These are phyloP conservation scores for Aphanoascus verrucosus DNA, from an alignment of 2,329 filamentous ascomycete genomes.

Conservation along the genomic window DNA sequence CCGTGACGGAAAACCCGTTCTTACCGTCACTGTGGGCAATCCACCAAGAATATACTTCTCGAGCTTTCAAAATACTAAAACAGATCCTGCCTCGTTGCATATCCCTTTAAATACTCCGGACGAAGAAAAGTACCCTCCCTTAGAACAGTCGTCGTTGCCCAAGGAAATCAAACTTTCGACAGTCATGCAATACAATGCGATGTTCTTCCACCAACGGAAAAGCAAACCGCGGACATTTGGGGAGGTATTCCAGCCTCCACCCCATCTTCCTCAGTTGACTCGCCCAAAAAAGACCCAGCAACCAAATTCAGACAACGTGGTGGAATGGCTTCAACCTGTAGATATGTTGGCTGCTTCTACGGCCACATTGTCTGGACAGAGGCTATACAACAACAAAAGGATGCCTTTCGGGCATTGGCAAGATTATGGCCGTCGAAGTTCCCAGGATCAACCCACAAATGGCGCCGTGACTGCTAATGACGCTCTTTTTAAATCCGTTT, in stretches of 20 bases:
- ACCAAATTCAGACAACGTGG: constrained; percentile 22
- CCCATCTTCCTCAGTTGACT: constrained; percentile 31
- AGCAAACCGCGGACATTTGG: constrained; percentile 33
- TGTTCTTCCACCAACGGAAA: constrained; percentile 22
- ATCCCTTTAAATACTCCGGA: constrained; percentile 19
- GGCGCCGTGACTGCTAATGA: constrained; percentile 17
- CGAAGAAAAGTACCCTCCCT: constrained; percentile 31
- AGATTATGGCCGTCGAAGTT: constrained; percentile 27
- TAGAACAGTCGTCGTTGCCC: constrained; percentile 59
- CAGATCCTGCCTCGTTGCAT: constrained; percentile 18
- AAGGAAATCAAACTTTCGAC: constrained; percentile 62
- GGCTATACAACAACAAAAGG: constrained; percentile 32
- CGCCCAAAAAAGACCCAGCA: constrained; percentile 30
- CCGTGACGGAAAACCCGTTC: constrained; percentile 47
- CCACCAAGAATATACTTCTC: constrained; percentile 76
- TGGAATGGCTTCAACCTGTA: constrained; percentile 34
- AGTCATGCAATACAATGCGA: constrained; percentile 44
- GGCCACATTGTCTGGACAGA: constrained; percentile 28
- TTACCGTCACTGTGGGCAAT: constrained; percentile 62
- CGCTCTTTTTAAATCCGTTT: constrained; percentile 23
- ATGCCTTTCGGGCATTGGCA: constrained; percentile 36
- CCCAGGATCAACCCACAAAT: neutral
- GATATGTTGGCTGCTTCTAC: constrained; percentile 30
- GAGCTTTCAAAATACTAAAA: constrained; percentile 51
- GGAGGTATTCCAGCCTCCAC: constrained; percentile 35